phyloP scores from a whole-genome alignment of 2,329 filamentous ascomycete species.

The Blastomyces silverae region DNA sequence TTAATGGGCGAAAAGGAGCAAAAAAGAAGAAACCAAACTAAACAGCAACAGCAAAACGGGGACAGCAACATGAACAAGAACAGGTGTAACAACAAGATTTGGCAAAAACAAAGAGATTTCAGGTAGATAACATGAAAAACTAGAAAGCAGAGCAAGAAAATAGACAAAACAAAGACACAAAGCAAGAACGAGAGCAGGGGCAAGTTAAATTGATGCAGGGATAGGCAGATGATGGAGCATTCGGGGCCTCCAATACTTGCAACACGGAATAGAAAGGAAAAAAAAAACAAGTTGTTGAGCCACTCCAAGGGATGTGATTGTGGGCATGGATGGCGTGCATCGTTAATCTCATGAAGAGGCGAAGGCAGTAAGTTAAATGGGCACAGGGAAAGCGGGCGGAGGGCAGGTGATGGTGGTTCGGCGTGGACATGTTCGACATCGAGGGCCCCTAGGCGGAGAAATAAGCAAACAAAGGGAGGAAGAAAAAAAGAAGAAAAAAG shows the following conservation, averaged over 20 bases:
- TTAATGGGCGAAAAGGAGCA: slow-evolving; percentile 8
- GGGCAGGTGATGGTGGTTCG: neutral
- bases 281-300: neutral
- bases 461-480: neutral
- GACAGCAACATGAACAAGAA: slow-evolving; percentile 14
- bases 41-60: neutral
- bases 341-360: slow-evolving; percentile 6
- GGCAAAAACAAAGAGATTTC: neutral
- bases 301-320: neutral
- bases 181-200: neutral
- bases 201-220: slow-evolving; percentile 17
- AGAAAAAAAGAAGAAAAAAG: neutral
- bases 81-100: neutral
- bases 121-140: neutral
- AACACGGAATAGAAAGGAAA: slow-evolving; percentile 15
- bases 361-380: neutral
- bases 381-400: neutral
- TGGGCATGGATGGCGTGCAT: slow-evolving; percentile 14
- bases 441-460: neutral
- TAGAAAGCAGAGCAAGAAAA: neutral
- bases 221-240: neutral
- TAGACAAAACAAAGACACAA: neutral
- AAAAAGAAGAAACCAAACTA: neutral
- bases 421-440: neutral
- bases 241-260: neutral